These are phyloP conservation scores for Podospora pseudoanserina DNA, from an alignment of 495 filamentous ascomycete genomes.

Conservation along the genomic window DNA sequence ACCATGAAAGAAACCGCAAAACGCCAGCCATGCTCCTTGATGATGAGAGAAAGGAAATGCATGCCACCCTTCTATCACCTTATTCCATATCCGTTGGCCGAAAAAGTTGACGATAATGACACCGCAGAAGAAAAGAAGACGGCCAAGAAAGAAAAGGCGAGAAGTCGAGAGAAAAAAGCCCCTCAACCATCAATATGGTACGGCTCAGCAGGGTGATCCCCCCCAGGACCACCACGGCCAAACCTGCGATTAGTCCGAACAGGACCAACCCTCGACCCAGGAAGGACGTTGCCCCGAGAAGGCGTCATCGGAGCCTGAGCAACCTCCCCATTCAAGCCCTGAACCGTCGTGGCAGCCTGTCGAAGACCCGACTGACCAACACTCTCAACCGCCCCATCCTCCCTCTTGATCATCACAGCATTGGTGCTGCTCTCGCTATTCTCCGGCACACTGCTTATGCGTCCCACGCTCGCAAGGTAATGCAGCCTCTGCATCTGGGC, in stretches of 20 bases:
- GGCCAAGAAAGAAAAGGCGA: neutral
- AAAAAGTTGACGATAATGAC: too few species aligned
- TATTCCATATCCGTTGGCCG: too few species aligned
- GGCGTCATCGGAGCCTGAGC: neutral
- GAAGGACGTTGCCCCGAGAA: neutral
- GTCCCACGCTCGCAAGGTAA: neutral
- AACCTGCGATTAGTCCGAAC: neutral
- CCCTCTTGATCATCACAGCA: slow-evolving; percentile 11
- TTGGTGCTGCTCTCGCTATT: neutral
- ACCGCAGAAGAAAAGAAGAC: too few species aligned
- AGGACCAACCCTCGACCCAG: neutral
- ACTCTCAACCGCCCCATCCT: neutral
- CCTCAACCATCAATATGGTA: neutral
- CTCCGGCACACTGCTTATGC: neutral
- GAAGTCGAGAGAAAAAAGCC: neutral
- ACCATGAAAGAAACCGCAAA: too few species aligned
- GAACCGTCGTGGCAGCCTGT: neutral
- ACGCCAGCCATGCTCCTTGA: too few species aligned
- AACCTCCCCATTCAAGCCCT: neutral
- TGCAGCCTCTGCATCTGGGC: neutral
- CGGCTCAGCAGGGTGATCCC: neutral
- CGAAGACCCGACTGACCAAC: neutral
- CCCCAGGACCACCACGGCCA: neutral
- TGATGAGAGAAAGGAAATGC: too few species aligned
- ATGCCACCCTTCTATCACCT: too few species aligned